Base-by-base conservation (phyloP, 2,329 filamentous ascomycete species). In the Penicillium sp. region DNA sequence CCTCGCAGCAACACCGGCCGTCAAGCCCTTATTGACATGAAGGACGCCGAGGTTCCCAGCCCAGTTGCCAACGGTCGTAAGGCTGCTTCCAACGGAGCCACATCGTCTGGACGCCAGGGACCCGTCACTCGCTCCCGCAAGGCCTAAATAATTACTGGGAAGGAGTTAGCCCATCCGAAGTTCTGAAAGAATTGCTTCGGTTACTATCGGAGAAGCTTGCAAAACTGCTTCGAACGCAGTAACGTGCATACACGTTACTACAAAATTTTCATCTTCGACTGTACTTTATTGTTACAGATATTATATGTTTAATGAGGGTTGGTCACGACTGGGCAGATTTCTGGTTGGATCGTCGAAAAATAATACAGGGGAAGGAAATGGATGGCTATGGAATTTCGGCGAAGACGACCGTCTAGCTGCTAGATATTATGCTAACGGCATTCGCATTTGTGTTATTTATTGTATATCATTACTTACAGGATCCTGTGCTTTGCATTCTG, bases 21-120 rank as follows among this genome's bases (percentile, higher is more conserved):
- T 76, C 94, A 93, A 81, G 85, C 86, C 58, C 77, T 94, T 52
- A 89, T 93, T 66, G 91, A 95, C 73, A 91, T 92, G 78, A 89
- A 90, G 72, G 83, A 86, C 68, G 83, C 88, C 69, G 82, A 89
- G 69, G 77, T 86, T 59, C 81, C 61, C 42, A 63, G 65, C 40
- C 55, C 62, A 49, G 59, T 65, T 46, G 38, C 47, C 59, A 63
- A 64, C 52, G 52, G 47, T 20, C 45, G 40, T 14, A 24, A 48
- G 46, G 43, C 24, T 46, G 28, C 49, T 42, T 30, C 61, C 20
- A 74, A 71, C 59, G 70, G 67, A 26, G 57, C 61, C 12, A 69
- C 74, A 26, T 65, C 74, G 18, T 72, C 68, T 42, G 74, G 68
- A 45, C 71, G 75, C 54, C 68, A 73, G 52, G 74, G 75, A 43